A percentile compares a stretch with the other conserved stretches of the same genome.
Conservation (phyloP, 495 filamentous ascomycete genomes). For the Massariosphaeria phaeospora region DNA sequence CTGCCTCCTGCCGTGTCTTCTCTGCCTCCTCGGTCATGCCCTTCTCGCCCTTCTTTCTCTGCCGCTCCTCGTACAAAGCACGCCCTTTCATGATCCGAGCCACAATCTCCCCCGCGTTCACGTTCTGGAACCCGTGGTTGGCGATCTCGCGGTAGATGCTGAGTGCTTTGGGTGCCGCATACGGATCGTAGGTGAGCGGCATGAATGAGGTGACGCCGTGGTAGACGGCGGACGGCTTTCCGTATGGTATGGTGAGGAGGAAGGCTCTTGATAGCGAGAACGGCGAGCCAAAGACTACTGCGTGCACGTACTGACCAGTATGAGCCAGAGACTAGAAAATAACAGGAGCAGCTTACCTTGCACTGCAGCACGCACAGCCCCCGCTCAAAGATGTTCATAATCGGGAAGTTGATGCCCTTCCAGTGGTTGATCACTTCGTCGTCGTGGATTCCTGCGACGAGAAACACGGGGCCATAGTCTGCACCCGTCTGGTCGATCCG, state of each 20-base stretch:
- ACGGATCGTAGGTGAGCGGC: slow-evolving; percentile 80
- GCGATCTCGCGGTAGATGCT: slow-evolving; percentile 41
- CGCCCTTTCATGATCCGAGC: slow-evolving; percentile 78
- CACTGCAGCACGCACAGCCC: slow-evolving; percentile 94
- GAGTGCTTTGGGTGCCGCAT: slow-evolving; percentile 54
- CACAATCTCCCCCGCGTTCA: slow-evolving; percentile 92
- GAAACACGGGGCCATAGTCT: slow-evolving; percentile 75
- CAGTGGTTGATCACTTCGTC: slow-evolving; percentile 89
- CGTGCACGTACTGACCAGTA: slow-evolving; percentile 67
- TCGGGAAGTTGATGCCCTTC: slow-evolving; percentile 97
- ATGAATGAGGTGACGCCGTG: slow-evolving; percentile 93
- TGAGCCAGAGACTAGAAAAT: slow-evolving; percentile 16
- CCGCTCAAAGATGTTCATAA: slow-evolving; percentile 98
- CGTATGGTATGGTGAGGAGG: slow-evolving; percentile 67
- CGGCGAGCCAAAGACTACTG: slow-evolving; percentile 82
- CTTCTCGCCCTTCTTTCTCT: slow-evolving; percentile 83
- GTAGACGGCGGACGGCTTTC: slow-evolving; percentile 68
- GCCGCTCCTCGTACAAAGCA: slow-evolving; percentile 81
- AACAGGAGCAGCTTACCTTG: slow-evolving; percentile 51
- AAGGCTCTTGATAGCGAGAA: slow-evolving; percentile 75
- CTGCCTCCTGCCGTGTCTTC: slow-evolving; percentile 50
- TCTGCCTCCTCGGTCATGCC: slow-evolving; percentile 62
- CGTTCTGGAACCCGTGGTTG: slow-evolving; percentile 70
- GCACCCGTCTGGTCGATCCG: slow-evolving; percentile 55
- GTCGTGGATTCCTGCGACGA: slow-evolving; percentile 89